Evolutionary conservation across 2,329 filamentous ascomycete genomes (phyloP).

Genomic region (Scleromitrula shiraiana): DNA sequence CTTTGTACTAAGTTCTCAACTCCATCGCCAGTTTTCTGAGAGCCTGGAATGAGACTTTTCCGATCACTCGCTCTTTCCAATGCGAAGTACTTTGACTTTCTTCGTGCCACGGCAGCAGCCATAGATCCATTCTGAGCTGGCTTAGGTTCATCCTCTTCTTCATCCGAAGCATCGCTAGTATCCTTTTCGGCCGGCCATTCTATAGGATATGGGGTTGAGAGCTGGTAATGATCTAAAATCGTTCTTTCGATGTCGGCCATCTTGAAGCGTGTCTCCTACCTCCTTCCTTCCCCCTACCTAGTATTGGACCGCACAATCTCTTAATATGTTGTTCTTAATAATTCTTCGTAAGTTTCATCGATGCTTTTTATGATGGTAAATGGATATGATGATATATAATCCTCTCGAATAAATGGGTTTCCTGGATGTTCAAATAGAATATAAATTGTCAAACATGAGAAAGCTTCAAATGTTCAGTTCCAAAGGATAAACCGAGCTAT

Average conservation of each 20-base stretch:
- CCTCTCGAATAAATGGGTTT: no score
- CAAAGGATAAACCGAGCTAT: no score
- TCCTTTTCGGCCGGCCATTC: conserved; percentile 84
- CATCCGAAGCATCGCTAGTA: conserved; percentile 58
- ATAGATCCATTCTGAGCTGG: conserved; percentile 18
- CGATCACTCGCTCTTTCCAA: conserved; percentile 69
- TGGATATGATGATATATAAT: no score
- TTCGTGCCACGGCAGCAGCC: conserved; percentile 37
- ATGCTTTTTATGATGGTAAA: no score
- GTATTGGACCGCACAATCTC: no score
- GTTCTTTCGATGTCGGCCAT: conserved; percentile 67
- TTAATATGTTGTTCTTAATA: no score
- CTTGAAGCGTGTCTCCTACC: conserved; percentile 17
- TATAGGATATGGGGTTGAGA: conserved; percentile 67
- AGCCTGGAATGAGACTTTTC: conserved; percentile 55
- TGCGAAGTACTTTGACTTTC: conserved; percentile 76
- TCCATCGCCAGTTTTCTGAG: conserved; percentile 59
- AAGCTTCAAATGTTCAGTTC: no score
- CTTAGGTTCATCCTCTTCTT: conserved; percentile 36
- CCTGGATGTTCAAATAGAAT: no score
- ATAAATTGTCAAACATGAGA: no score
- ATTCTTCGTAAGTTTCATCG: no score
- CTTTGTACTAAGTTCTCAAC: conserved; percentile 74
- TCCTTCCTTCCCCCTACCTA: no score
- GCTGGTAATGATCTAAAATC: conserved; percentile 83